Evolutionary conservation across 768 basidiomycete species (phyloP).

Genomic region (Naganishia antarctica): DNA sequence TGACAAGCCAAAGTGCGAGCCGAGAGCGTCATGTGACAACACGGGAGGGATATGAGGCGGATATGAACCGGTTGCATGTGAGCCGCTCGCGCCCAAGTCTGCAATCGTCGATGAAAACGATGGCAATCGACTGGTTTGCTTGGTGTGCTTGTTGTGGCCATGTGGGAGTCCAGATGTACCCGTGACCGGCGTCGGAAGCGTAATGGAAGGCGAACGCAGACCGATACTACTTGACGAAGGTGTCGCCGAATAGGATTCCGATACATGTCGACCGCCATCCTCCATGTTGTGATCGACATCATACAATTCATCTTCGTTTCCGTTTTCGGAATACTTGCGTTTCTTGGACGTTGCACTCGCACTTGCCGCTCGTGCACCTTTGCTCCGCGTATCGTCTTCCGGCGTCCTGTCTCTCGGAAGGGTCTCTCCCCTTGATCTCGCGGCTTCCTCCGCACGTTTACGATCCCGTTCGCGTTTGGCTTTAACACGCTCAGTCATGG

Average conservation of each 20-base stretch:
- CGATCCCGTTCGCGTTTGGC: slow-evolving; percentile 41
- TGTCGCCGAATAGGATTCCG: slow-evolving; percentile 11
- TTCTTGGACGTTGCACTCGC: neutral
- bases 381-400: slow-evolving; percentile 21
- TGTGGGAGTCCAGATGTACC: neutral
- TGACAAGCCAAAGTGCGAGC: neutral
- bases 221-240: slow-evolving; percentile 20
- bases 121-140: neutral
- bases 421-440: slow-evolving; percentile 2
- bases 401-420: slow-evolving; percentile 11
- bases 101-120: slow-evolving; percentile 1
- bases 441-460: slow-evolving; percentile 19
- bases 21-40: neutral
- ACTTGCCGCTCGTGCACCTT: slow-evolving; percentile 13
- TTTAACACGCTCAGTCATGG: slow-evolving; percentile 48
- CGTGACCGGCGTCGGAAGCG: neutral
- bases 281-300: slow-evolving; percentile 5
- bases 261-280: slow-evolving; percentile 13
- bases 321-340: slow-evolving; percentile 1
- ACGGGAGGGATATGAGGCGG: neutral
- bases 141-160: neutral
- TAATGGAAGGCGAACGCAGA: slow-evolving; percentile 1
- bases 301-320: neutral
- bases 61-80: neutral
- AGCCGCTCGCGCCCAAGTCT: neutral